Conservation (phyloP, 148 eudicot species). For the Cornus suecica region DNA sequence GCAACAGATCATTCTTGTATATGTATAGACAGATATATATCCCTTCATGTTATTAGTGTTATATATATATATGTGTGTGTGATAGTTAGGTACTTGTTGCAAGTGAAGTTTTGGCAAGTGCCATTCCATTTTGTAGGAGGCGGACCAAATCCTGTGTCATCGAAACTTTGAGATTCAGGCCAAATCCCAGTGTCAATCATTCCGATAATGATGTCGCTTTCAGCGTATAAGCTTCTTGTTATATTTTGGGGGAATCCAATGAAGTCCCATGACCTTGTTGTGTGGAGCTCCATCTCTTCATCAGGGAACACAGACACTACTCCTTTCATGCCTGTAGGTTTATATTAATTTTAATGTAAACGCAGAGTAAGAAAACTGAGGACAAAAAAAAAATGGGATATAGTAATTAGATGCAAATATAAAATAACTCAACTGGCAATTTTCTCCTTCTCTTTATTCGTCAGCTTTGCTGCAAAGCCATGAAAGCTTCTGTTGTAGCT, state of each 20-base stretch:
- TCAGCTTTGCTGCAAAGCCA: neutral
- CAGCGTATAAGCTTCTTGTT: neutral
- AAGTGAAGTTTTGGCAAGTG: constrained; percentile 23
- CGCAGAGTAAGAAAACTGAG: too few species aligned
- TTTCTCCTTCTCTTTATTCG: neutral
- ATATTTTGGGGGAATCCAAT: constrained; percentile 19
- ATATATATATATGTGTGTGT: neutral
- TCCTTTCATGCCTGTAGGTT: neutral
- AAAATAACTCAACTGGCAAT: neutral
- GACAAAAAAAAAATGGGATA: neutral
- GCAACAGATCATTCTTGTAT: too few species aligned
- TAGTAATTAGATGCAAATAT: neutral
- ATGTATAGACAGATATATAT: too few species aligned
- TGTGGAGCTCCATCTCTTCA: neutral
- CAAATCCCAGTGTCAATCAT: constrained; percentile 23
- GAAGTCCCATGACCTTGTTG: constrained; percentile 34
- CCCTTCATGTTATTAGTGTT: too few species aligned
- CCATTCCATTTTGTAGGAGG: constrained; percentile 36
- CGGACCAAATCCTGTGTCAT: constrained; percentile 22
- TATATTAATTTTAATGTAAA: neutral
- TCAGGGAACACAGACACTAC: constrained; percentile 26
- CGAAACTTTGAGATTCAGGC: constrained; percentile 30
- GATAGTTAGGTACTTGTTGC: neutral
- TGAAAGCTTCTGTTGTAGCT: neutral
- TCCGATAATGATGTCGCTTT: constrained; percentile 24